These are phyloP conservation scores for Colletotrichum viniferum DNA, from an alignment of 2,329 filamentous ascomycete genomes.

Conservation along the genomic window DNA sequence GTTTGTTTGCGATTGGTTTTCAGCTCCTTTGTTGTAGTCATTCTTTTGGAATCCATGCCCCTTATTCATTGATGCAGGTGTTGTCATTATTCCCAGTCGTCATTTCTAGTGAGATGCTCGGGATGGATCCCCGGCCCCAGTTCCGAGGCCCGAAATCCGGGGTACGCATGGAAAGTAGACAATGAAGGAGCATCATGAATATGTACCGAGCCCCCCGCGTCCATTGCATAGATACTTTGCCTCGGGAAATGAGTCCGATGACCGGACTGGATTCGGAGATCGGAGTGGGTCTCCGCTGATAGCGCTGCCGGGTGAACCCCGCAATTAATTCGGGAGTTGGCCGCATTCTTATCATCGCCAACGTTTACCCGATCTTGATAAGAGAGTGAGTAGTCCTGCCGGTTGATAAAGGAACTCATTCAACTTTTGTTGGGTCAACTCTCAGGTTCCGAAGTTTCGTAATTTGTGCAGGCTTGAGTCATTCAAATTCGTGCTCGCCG, in stretches of 20 bases:
- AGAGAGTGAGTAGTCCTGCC: fast-evolving
- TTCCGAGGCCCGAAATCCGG: background rate
- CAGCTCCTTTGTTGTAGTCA: background rate
- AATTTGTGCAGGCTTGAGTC: too few relatives aligned
- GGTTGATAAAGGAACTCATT: fast-evolving
- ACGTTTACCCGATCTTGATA: background rate
- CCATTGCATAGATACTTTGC: background rate
- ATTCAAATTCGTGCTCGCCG: background rate
- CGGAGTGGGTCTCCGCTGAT: slow-evolving; percentile 15
- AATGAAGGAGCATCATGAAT: background rate
- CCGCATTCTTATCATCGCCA: background rate
- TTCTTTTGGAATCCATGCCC: background rate
- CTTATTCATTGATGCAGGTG: background rate
- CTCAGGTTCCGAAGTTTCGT: too few relatives aligned
- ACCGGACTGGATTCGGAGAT: slow-evolving; percentile 11
- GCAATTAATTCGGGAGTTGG: background rate
- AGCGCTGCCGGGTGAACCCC: background rate
- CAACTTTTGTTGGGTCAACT: too few relatives aligned
- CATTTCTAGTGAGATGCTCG: background rate
- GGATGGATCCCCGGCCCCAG: background rate
- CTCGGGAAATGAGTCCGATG: slow-evolving; percentile 10
- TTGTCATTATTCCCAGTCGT: background rate
- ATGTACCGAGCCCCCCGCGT: background rate
- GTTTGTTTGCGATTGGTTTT: background rate
- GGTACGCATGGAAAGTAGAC: background rate